These are phyloP conservation scores for Candida qinlingensis DNA, from an alignment of 805 yeast species.

Conservation along the genomic window DNA sequence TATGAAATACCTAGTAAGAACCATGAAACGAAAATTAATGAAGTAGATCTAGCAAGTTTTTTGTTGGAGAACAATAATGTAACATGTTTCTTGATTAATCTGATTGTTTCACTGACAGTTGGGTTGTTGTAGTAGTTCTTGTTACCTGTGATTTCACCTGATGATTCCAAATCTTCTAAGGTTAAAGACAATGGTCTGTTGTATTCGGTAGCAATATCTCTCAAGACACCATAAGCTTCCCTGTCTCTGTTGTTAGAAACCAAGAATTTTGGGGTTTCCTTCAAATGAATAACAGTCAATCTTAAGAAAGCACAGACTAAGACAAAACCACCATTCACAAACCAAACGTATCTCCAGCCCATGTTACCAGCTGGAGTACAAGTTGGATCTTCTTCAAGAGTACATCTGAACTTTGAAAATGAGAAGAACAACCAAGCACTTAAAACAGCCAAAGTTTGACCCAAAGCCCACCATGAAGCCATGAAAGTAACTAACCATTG, in stretches of 20 bases:
- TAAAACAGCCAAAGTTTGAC: conserved; percentile 44
- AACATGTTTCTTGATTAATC: conserved; percentile 32
- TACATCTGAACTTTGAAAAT: conserved; percentile 41
- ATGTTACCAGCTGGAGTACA: conserved; percentile 34
- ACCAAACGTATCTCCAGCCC: conserved; percentile 57
- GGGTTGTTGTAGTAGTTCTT: conserved; percentile 23
- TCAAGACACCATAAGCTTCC: conserved; percentile 38
- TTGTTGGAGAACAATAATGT: conserved; percentile 38
- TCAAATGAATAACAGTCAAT: conserved; percentile 35
- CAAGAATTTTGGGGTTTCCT: conserved; percentile 50
- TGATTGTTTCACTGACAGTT: conserved; percentile 24
- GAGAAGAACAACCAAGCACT: conserved; percentile 46
- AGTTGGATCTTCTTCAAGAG: conserved; percentile 32
- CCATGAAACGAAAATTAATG: conserved; percentile 44
- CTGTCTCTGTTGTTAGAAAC: conserved; percentile 44
- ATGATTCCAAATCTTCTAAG: conserved; percentile 36
- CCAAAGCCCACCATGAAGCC: conserved; percentile 54
- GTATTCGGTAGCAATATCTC: conserved; percentile 42
- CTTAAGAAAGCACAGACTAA: conserved; percentile 41
- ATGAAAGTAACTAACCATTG: conserved; percentile 46
- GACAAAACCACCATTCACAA: conserved; percentile 45
- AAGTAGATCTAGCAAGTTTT: conserved; percentile 34
- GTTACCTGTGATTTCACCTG: conserved; percentile 37
- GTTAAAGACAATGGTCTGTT: conserved; percentile 36
- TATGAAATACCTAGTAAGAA: conserved; percentile 48